A percentile compares a stretch with the other conserved stretches of the same genome.
These are phyloP conservation scores for Alternaria sp. DNA, from an alignment of 2,329 filamentous ascomycete genomes.

Conservation along the genomic window DNA sequence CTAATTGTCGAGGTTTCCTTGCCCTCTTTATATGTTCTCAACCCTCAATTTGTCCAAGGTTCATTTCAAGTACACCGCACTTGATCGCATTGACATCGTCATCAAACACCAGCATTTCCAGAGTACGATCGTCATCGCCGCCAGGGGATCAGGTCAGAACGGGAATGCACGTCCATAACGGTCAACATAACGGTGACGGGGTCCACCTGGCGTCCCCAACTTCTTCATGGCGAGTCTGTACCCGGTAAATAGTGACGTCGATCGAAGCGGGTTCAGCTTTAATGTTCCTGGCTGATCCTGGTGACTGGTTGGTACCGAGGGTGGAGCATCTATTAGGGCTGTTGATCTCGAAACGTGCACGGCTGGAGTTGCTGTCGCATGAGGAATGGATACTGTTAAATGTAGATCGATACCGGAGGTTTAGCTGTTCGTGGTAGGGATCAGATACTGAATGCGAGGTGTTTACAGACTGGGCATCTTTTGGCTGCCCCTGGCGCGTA, in stretches of 20 bases:
- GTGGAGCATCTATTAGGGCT: conserved; percentile 29
- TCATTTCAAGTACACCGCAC: conserved; percentile 13
- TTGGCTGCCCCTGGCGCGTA: conserved; percentile 21
- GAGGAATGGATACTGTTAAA: conserved; percentile 18
- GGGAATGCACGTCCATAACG: conserved; percentile 12
- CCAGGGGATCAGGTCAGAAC: conserved; percentile 19
- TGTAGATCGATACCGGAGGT: conserved; percentile 40
- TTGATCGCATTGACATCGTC: conserved; percentile 32
- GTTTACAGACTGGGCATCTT: conserved; percentile 9
- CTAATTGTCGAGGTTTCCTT: conserved; percentile 23
- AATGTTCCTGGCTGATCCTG: conserved; percentile 24
- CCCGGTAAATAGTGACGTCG: conserved; percentile 35
- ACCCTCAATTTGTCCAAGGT: conserved; percentile 9
- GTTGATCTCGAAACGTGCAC: conserved; percentile 35
- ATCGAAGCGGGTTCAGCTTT: conserved; percentile 40
- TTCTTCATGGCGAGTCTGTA: conserved; percentile 18
- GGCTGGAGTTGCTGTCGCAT: conserved; percentile 29
- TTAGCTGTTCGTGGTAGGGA: conserved; percentile 33
- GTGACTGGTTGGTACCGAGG: conserved; percentile 28
- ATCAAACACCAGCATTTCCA: conserved; percentile 26
- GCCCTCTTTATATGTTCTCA: conserved; percentile 45
- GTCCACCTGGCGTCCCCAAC: conserved; percentile 28
- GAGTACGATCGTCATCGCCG: conserved; percentile 32
- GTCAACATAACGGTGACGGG: conserved; percentile 21
- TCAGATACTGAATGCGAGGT: conserved; percentile 17